phyloP scores from a whole-genome alignment of 2,329 filamentous ascomycete species.

The Elsinoe perseae region DNA sequence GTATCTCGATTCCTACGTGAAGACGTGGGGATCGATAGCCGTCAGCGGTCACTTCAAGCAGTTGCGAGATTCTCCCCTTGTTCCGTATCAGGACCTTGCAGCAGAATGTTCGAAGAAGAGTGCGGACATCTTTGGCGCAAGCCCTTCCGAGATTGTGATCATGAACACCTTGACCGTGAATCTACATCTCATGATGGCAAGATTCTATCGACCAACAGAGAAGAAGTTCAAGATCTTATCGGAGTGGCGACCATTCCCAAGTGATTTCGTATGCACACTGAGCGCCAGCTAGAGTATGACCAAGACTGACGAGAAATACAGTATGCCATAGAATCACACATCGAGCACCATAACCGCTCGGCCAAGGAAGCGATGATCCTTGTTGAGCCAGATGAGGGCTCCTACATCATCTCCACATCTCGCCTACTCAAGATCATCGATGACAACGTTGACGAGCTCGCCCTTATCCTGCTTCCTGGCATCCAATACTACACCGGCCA shows the following conservation, averaged over 20 bases:
- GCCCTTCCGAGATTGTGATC: constrained; percentile 67
- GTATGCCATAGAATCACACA: constrained; percentile 77
- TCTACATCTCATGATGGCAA: constrained; percentile 72
- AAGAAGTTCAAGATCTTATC: constrained; percentile 70
- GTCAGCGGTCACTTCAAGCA: constrained; percentile 75
- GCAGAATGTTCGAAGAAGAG: constrained; percentile 63
- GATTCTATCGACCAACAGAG: constrained; percentile 66
- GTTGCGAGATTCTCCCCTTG: constrained; percentile 58
- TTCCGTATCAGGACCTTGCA: constrained; percentile 71
- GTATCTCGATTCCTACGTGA: constrained; percentile 65
- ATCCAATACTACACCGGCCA: constrained; percentile 93
- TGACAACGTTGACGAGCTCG: constrained; percentile 62
- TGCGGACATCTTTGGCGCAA: constrained; percentile 66
- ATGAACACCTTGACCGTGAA: constrained; percentile 85
- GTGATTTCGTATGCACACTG: constrained; percentile 45
- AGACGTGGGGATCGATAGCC: constrained; percentile 76
- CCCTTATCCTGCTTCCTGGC: constrained; percentile 72
- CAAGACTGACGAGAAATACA: constrained; percentile 34
- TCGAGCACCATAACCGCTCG: constrained; percentile 60
- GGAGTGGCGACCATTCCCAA: constrained; percentile 87
- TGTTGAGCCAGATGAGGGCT: constrained; percentile 50
- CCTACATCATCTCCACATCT: constrained; percentile 57
- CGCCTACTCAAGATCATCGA: constrained; percentile 67
- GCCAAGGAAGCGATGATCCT: constrained; percentile 63
- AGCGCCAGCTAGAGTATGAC: neutral